A percentile compares a stretch with the other conserved stretches of the same genome.
These are phyloP conservation scores for Schwanniomyces occidentalis DNA, from an alignment of 805 yeast species.

Conservation along the genomic window DNA sequence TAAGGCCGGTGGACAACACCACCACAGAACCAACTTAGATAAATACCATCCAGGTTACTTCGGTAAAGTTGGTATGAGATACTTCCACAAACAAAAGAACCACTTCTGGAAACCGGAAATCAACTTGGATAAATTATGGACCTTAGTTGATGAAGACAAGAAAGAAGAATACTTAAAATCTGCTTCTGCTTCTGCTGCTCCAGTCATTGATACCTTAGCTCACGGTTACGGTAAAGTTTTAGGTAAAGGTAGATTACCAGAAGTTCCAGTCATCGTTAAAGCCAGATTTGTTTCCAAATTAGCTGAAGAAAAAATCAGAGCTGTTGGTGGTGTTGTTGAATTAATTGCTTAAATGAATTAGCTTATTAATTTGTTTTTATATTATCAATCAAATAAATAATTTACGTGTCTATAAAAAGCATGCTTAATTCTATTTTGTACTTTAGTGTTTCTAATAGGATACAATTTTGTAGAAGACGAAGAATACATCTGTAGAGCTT, in stretches of 20 bases:
- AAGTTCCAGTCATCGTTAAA: slow-evolving; percentile 97
- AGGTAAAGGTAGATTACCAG: slow-evolving; percentile 98
- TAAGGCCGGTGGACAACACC: slow-evolving; percentile 99
- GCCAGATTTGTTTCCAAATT: slow-evolving; percentile 99
- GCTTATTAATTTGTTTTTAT: slow-evolving; percentile 9
- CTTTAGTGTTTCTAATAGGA: slow-evolving; percentile 4
- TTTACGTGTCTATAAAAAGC: slow-evolving; percentile 10
- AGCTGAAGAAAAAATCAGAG: slow-evolving; percentile 99
- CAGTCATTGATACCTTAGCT: slow-evolving; percentile 99
- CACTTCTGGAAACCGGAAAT: slow-evolving; percentile 98
- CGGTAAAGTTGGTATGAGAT: slow-evolving; percentile 99
- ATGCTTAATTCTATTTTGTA: slow-evolving; percentile 3
- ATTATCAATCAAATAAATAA: slow-evolving; percentile 12
- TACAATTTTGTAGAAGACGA: too few relatives aligned
- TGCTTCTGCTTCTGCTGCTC: slow-evolving; percentile 87
- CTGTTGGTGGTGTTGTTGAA: slow-evolving; percentile 99
- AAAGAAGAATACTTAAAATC: slow-evolving; percentile 90
- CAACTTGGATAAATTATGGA: slow-evolving; percentile 98
- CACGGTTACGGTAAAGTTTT: slow-evolving; percentile 99
- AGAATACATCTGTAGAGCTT: too few relatives aligned
- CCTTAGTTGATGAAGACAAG: slow-evolving; percentile 89
- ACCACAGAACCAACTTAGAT: slow-evolving; percentile 99
- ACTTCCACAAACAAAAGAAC: slow-evolving; percentile 93
- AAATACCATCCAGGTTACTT: slow-evolving; percentile 99
- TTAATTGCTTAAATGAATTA: slow-evolving; percentile 78